A percentile compares a stretch with the other conserved stretches of the same genome.
Conservation (phyloP, 1,139 yeast species). For the Yamadazyma friedrichii region DNA sequence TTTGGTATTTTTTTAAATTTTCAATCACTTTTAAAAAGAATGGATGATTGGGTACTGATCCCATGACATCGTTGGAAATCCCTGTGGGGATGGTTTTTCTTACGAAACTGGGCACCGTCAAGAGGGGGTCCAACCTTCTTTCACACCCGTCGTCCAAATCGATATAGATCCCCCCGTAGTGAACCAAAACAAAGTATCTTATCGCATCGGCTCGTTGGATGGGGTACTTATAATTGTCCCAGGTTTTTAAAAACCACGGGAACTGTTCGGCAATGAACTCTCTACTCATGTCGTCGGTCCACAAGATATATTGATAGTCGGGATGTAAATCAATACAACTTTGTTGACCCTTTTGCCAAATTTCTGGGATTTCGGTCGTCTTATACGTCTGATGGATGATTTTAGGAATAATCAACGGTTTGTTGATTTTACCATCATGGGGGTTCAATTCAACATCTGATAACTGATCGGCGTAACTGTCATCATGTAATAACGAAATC, state of each 20-base stretch:
- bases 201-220: slow-evolving; percentile 94
- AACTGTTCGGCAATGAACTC: slow-evolving; percentile 75
- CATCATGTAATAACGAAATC: slow-evolving; percentile 73
- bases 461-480: slow-evolving; percentile 62
- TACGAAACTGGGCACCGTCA: slow-evolving; percentile 81
- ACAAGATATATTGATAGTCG: slow-evolving; percentile 79
- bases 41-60: slow-evolving; percentile 83
- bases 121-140: slow-evolving; percentile 72
- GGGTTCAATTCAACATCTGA: slow-evolving; percentile 58
- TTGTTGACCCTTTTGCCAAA: slow-evolving; percentile 78
- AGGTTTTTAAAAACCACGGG: slow-evolving; percentile 82
- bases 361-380: slow-evolving; percentile 70
- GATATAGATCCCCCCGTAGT: slow-evolving; percentile 87
- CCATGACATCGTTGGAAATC: slow-evolving; percentile 91
- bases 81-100: slow-evolving; percentile 90
- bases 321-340: slow-evolving; percentile 77
- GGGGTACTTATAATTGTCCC: slow-evolving; percentile 75
- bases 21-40: slow-evolving; percentile 73
- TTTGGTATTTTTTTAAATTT: slow-evolving; percentile 59
- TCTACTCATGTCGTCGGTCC: slow-evolving; percentile 88
- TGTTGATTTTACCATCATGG: slow-evolving; percentile 33
- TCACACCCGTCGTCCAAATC: slow-evolving; percentile 90
- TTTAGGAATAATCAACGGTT: slow-evolving; percentile 69
- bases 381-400: slow-evolving; percentile 94
- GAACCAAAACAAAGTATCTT: slow-evolving; percentile 77